Evolutionary conservation across 805 yeast species (phyloP), one percentile per base, ranked within the genome.

Genomic region (Candida parachauliodes): DNA sequence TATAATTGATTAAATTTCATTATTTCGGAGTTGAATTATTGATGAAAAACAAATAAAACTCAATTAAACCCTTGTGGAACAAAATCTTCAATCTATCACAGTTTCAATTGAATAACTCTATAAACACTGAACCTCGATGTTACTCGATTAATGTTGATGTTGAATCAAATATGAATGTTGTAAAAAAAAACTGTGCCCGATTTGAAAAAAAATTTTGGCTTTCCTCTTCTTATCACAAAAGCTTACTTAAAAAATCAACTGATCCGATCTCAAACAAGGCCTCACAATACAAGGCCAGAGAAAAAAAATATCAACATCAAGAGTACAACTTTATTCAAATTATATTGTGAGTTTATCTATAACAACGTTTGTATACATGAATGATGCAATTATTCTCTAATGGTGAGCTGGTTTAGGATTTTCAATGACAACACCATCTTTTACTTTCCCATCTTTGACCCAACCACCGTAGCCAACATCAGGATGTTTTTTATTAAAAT

Each of bases 401-500:
- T 67, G 72, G 42, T 56, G 56, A 32, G 64, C 54, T 30, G 81
- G 81, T 36, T 72, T 47, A 37, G 83, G 82, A 51, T 77, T 70
- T 33, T 81, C 85, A 32, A 74, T 66, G 34, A 83, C 85, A 39
- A 57, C 57, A 45, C 95, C 95, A 38, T 79, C 79, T 45, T 60
- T 59, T 34, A 85, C 70, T 37, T 69, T 67, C 34, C 85, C 77
- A 21, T 61, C 70, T 27, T 73, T 71, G 44, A 77, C 71, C 95
- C 95, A 86, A 28, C 95, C 95, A 55, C 95, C 95, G 43, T 72
- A 70, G 18, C 69, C 52, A 33, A 82, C 76, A 44, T 76, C 74
- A 6, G 24, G 15, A 34, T 70, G 61, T 43, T 68, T 57, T 17
- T 58, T 59, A 47, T 76, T 69, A 69, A 70, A 87, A 53, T 82